Conservation (phyloP, 2,329 filamentous ascomycete genomes). For the Hymenoscyphus fructigenus region DNA sequence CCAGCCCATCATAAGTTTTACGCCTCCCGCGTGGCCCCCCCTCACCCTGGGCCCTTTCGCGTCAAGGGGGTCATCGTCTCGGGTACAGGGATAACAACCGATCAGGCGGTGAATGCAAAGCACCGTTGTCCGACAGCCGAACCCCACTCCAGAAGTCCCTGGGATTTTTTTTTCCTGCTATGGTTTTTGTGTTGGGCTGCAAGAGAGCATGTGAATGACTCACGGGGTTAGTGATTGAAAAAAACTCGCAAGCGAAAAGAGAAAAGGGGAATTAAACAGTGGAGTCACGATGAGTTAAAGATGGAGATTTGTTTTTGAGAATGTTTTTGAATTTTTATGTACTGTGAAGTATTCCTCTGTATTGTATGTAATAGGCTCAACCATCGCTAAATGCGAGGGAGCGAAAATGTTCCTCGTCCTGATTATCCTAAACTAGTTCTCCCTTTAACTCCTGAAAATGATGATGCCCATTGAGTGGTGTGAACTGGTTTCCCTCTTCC, state of each 20-base stretch:
- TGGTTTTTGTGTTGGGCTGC: neutral
- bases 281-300: neutral
- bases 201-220: neutral
- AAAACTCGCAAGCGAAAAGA: neutral
- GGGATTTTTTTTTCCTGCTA: neutral
- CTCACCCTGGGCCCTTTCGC: neutral
- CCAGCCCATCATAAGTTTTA: neutral
- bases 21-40: neutral
- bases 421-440: neutral
- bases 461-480: slow-evolving; percentile 5
- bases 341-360: neutral
- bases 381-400: slow-evolving; percentile 5
- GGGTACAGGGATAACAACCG: neutral
- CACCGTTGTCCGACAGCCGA: neutral
- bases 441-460: slow-evolving; percentile 1
- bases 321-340: neutral
- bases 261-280: neutral
- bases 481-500: slow-evolving; percentile 5
- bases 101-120: slow-evolving; percentile 2
- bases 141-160: neutral
- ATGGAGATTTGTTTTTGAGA: neutral
- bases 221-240: neutral
- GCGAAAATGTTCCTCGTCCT: neutral
- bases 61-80: neutral
- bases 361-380: slow-evolving; percentile 2